A percentile compares a stretch with the other conserved stretches of the same genome.
Conservation (phyloP, 257 asterid species). For the Solanum ossicruentum region DNA sequence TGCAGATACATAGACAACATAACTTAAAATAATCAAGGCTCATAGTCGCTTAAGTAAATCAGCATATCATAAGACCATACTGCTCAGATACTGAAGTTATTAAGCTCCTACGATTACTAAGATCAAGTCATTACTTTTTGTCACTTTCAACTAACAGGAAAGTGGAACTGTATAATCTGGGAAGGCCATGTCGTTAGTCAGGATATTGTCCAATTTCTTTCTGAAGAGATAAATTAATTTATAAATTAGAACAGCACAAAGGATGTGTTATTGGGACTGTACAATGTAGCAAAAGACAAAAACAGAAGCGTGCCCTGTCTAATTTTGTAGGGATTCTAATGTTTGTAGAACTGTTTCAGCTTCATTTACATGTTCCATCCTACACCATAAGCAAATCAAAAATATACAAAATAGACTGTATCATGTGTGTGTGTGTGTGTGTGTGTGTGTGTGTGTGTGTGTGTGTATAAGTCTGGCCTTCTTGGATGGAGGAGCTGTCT, state of each 20-base stretch:
- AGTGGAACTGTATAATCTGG: background rate
- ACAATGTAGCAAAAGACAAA: background rate
- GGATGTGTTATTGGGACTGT: background rate
- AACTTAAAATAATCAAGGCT: background rate
- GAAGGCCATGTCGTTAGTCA: background rate
- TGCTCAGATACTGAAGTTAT: background rate
- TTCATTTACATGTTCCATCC: background rate
- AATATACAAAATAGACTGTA: background rate
- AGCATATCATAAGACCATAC: background rate
- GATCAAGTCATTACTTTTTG: background rate
- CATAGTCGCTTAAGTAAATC: background rate
- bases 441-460: no score
- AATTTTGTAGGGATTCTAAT: background rate
- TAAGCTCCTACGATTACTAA: background rate
- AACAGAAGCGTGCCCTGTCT: background rate
- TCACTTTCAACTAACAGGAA: background rate
- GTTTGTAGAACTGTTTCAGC: background rate
- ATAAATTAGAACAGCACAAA: background rate
- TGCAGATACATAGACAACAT: background rate
- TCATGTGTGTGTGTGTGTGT: background rate
- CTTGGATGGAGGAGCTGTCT: constrained; percentile 78
- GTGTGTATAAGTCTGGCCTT: constrained; percentile 32
- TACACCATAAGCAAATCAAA: background rate
- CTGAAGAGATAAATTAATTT: background rate
- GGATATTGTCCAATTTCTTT: background rate